Conservation (phyloP, 2,329 filamentous ascomycete genomes). For the Clarireedia monteithiana region DNA sequence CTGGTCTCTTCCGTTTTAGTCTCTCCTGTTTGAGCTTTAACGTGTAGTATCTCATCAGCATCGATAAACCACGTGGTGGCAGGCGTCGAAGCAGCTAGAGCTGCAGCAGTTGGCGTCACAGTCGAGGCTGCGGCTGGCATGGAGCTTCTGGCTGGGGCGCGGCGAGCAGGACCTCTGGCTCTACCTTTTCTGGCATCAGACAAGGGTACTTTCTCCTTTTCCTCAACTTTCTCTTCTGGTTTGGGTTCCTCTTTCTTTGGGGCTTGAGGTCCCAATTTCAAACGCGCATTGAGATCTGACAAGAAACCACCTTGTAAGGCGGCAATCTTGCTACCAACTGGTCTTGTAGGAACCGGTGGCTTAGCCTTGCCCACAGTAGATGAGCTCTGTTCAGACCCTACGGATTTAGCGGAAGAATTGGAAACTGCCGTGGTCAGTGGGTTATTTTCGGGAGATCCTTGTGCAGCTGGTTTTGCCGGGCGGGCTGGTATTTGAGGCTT, state of each 20-base stretch:
- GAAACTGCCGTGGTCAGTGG: conserved; percentile 21
- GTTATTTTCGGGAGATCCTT: conserved; percentile 28
- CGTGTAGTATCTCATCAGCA: conserved; percentile 32
- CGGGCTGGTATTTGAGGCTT: conserved; percentile 56
- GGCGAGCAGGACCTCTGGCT: conserved; percentile 77
- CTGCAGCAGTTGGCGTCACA: conserved; percentile 8
- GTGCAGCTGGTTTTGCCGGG: conserved; percentile 48
- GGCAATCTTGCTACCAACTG: conserved; percentile 79
- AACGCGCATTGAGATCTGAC: conserved; percentile 82
- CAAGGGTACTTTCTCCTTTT: conserved; percentile 68
- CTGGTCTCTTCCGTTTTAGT: neutral
- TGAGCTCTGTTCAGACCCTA: conserved; percentile 33
- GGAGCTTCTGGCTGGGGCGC: conserved; percentile 49
- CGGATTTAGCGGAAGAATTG: conserved; percentile 28
- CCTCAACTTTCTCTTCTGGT: conserved; percentile 47
- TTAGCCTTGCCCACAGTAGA: conserved; percentile 59
- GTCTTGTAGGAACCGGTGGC: conserved; percentile 71
- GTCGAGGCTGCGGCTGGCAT: conserved; percentile 15
- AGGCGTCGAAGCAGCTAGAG: conserved; percentile 26
- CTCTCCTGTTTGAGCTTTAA: conserved; percentile 14
- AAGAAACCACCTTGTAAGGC: conserved; percentile 87
- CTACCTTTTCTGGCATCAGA: conserved; percentile 84
- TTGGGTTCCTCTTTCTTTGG: conserved; percentile 65
- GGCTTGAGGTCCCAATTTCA: conserved; percentile 77
- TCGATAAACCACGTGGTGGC: conserved; percentile 35